A percentile compares a stretch with the other conserved stretches of the same genome.
These are phyloP conservation scores for Daldinia childiae DNA, from an alignment of 495 filamentous ascomycete genomes.

Conservation along the genomic window DNA sequence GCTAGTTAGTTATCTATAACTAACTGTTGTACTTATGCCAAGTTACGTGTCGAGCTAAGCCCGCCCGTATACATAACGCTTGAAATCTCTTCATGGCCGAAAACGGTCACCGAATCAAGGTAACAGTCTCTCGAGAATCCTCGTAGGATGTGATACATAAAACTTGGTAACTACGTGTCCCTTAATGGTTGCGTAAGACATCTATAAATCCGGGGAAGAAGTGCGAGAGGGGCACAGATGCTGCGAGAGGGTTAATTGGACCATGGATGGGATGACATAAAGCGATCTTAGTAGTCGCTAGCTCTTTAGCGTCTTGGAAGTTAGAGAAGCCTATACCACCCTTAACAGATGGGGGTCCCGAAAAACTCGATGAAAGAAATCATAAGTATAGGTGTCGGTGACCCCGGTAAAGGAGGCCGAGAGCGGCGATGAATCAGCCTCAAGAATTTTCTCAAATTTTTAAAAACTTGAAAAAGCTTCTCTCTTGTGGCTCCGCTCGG, in stretches of 20 bases:
- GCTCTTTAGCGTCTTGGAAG: background rate
- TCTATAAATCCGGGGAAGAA: constrained; percentile 30
- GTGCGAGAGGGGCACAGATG: constrained; percentile 3
- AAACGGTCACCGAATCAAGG: constrained; percentile 24
- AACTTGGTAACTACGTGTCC: constrained; percentile 5
- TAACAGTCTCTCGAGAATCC: background rate
- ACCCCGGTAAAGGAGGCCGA: constrained; percentile 39
- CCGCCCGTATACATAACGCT: background rate
- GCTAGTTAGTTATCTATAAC: background rate
- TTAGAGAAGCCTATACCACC: background rate
- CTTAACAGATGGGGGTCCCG: background rate
- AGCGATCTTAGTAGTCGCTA: constrained; percentile 7
- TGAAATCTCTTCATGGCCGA: constrained; percentile 1
- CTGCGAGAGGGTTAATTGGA: background rate
- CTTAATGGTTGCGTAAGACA: constrained; percentile 28
- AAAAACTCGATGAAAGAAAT: background rate
- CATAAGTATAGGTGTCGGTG: constrained; percentile 28
- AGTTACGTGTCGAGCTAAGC: background rate
- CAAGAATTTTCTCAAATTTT: constrained; percentile 19
- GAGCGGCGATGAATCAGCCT: constrained; percentile 27
- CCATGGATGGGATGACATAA: constrained; percentile 1
- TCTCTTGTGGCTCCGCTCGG: constrained; percentile 22
- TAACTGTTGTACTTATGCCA: background rate
- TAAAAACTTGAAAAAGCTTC: background rate
- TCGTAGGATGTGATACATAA: constrained; percentile 1